phyloP scores from a whole-genome alignment of 2,329 filamentous ascomycete genomes.

The Aureobasidium musti region DNA sequence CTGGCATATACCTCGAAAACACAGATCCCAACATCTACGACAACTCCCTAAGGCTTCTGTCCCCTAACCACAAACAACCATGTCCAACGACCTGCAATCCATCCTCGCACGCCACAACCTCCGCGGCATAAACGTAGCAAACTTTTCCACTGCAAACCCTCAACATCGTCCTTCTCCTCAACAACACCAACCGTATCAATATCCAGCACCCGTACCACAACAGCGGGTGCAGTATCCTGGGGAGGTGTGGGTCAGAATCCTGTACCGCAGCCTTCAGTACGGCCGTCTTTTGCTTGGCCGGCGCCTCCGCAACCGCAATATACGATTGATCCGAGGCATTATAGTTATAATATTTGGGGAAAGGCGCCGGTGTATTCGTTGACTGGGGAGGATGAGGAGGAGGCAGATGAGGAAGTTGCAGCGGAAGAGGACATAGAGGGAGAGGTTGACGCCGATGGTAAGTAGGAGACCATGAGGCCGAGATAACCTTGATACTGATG shows the following conservation, averaged over 20 bases:
- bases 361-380: slow-evolving; percentile 21
- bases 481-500: neutral
- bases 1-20: neutral
- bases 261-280: neutral
- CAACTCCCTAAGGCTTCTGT: no score
- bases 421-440: neutral
- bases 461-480: neutral
- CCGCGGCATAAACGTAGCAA: slow-evolving; percentile 14
- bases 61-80: neutral
- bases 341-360: slow-evolving; percentile 22
- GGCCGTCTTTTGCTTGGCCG: neutral
- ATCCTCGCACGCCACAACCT: slow-evolving; percentile 25
- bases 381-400: slow-evolving; percentile 22
- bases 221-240: neutral
- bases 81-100: neutral
- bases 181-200: neutral
- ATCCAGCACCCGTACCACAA: neutral
- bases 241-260: neutral
- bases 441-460: neutral
- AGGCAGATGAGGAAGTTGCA: neutral
- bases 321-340: slow-evolving; percentile 25
- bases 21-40: neutral
- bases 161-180: neutral
- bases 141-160: neutral
- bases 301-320: slow-evolving; percentile 1